These are phyloP conservation scores for Fusarium tupiense DNA, from an alignment of 2,329 filamentous ascomycete species.

Conservation along the genomic window DNA sequence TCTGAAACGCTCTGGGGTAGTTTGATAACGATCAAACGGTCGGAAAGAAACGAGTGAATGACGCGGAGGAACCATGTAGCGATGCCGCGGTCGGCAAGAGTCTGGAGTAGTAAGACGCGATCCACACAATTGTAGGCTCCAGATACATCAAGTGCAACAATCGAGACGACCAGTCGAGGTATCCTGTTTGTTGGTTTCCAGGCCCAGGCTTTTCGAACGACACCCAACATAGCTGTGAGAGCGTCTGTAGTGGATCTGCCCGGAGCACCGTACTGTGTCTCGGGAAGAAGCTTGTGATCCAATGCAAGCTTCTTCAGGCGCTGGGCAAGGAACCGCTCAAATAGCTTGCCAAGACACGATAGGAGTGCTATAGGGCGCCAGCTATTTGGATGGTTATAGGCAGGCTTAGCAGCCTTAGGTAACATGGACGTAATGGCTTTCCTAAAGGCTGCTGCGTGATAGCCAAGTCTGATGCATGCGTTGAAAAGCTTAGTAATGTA, in stretches of 20 bases:
- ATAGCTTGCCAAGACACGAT: neutral
- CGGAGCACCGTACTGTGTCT: neutral
- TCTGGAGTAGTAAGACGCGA: neutral
- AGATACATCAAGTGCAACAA: constrained; percentile 8
- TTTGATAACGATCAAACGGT: neutral
- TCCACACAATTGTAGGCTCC: constrained; percentile 2
- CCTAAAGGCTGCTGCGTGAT: neutral
- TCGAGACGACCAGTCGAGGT: neutral
- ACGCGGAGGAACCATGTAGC: neutral
- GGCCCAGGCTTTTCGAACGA: neutral
- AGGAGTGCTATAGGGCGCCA: constrained; percentile 10
- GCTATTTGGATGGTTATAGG: neutral
- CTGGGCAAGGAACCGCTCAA: neutral
- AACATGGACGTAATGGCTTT: neutral
- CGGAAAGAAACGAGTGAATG: constrained; percentile 4
- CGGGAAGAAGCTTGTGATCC: neutral
- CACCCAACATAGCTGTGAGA: neutral
- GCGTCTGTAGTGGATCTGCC: constrained; percentile 2
- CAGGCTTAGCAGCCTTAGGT: constrained; percentile 1
- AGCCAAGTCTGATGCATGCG: neutral
- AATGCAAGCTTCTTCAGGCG: neutral
- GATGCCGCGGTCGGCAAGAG: neutral
- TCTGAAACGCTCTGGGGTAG: neutral
- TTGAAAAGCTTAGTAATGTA: neutral
- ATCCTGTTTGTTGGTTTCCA: neutral